Evolutionary conservation across 371 early-diverging fungal genomes (phyloP).

Genomic region (Dentiscutata heterogama): DNA sequence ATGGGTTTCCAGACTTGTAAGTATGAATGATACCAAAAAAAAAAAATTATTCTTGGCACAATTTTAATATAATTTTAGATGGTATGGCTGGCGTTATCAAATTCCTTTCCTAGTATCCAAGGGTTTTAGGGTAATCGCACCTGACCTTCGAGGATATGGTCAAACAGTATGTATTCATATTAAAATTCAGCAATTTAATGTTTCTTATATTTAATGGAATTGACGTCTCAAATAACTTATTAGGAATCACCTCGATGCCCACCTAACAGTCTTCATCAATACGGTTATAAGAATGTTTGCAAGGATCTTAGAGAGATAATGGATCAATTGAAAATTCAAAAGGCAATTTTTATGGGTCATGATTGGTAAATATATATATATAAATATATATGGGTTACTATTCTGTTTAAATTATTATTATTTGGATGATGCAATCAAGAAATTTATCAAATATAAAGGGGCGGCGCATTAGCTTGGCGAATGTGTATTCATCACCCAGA

Average conservation of each 20-base stretch:
- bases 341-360: constrained; percentile 76
- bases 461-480: constrained; percentile 76
- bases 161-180: constrained; percentile 61
- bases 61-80: constrained; percentile 24
- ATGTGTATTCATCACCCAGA: constrained; percentile 74
- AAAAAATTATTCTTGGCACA: too few relatives aligned
- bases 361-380: constrained; percentile 63
- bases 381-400: not conserved
- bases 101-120: constrained; percentile 68
- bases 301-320: constrained; percentile 68
- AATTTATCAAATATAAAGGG: constrained; percentile 53
- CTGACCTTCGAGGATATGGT: constrained; percentile 77
- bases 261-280: constrained; percentile 59
- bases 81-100: constrained; percentile 82
- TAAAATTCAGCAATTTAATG: not conserved
- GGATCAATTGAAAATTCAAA: constrained; percentile 67
- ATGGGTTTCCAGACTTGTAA: constrained; percentile 77
- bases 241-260: constrained; percentile 56
- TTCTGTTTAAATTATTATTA: not conserved
- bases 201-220: not conserved
- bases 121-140: constrained; percentile 80
- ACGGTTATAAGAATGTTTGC: constrained; percentile 65
- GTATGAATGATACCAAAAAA: too few relatives aligned
- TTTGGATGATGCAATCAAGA: not conserved
- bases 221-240: not conserved